phyloP scores from a whole-genome alignment of 345 rosid species.

The Boechera stricta region DNA sequence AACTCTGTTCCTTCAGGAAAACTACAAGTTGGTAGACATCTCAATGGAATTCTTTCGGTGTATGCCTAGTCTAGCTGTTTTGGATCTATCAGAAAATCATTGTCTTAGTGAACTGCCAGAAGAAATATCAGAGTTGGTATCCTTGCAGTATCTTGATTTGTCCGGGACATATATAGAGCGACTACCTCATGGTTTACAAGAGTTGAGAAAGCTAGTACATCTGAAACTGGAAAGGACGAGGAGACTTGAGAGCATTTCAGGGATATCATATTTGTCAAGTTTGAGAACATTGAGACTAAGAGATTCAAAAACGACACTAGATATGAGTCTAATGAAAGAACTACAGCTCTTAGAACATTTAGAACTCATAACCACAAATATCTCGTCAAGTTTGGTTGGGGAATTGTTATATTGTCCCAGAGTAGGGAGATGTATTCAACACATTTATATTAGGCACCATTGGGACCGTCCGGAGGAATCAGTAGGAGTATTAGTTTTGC shows the following conservation, averaged over 20 bases:
- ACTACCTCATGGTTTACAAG: no score
- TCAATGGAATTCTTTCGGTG: no score
- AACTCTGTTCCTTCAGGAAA: constrained; percentile 38
- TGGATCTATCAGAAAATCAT: no score
- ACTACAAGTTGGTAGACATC: background rate
- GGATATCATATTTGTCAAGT: constrained; percentile 13
- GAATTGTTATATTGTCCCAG: background rate
- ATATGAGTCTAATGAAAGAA: background rate
- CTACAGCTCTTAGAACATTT: background rate
- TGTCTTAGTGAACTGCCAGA: no score
- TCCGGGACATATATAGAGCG: no score
- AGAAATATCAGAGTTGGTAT: no score
- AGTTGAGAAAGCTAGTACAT: background rate
- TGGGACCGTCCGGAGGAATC: background rate
- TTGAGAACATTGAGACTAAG: background rate
- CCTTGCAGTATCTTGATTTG: no score
- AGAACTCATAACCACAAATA: background rate
- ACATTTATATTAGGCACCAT: background rate
- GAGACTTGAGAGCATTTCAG: background rate
- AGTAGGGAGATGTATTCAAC: constrained; percentile 2
- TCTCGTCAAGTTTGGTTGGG: background rate
- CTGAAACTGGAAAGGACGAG: background rate
- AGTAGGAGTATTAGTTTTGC: background rate
- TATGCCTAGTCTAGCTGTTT: no score
- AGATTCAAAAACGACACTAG: background rate